These are phyloP conservation scores for Alnus glutinosa DNA, from an alignment of 306 rosid genomes.

Conservation along the genomic window DNA sequence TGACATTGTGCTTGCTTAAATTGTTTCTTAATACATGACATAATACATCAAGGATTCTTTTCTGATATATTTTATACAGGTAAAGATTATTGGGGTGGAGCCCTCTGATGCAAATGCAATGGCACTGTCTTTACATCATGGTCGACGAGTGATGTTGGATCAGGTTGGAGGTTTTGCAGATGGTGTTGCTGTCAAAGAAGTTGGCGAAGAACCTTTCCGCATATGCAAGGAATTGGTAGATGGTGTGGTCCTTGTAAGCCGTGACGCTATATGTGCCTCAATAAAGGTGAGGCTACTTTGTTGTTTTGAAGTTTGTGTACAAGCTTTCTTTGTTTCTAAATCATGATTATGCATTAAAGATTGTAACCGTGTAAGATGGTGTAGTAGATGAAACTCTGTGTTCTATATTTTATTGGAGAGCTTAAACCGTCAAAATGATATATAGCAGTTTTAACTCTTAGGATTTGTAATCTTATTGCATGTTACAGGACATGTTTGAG, in stretches of 20 bases:
- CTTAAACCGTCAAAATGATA: not conserved
- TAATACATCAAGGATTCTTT: constrained; percentile 5
- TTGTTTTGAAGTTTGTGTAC: constrained; percentile 24
- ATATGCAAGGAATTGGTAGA: constrained; percentile 83
- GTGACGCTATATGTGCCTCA: constrained; percentile 94
- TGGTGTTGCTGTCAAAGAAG: constrained; percentile 99
- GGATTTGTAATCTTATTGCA: constrained; percentile 25
- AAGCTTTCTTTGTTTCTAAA: not conserved
- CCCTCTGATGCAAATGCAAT: constrained; percentile 93
- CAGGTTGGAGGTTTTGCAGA: constrained; percentile 94
- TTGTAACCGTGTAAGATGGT: not conserved
- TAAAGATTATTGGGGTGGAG: constrained; percentile 92
- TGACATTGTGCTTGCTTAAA: not conserved
- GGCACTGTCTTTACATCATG: constrained; percentile 90
- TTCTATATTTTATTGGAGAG: not conserved
- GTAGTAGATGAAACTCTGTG: not conserved
- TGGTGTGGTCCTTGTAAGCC: constrained; percentile 86
- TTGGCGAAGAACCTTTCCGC: constrained; percentile 91
- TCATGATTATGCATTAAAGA: not conserved
- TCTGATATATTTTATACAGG: constrained; percentile 46
- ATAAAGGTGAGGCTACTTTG: constrained; percentile 67
- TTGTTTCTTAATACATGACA: not conserved
- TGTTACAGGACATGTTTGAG: constrained; percentile 92
- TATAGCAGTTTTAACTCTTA: not conserved
- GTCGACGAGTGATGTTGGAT: constrained; percentile 76